Base-by-base conservation (phyloP, 768 basidiomycete genomes). In the Flagelloscypha sp. region DNA sequence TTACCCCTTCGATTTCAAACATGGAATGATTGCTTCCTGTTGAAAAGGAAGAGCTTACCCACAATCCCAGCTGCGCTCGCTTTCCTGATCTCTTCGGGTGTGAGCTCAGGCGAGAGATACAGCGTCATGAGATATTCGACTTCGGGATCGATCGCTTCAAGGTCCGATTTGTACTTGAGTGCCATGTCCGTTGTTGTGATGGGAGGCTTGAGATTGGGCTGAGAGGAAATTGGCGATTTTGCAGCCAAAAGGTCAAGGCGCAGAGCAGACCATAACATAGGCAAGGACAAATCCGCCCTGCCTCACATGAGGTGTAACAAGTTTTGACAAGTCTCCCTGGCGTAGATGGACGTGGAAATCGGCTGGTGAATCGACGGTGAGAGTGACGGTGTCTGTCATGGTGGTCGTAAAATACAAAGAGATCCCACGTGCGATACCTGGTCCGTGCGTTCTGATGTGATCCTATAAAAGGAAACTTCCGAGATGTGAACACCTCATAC, bases 191-290 rank as follows among this genome's bases (percentile, higher is more conserved):
- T 85, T 7, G 70, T 81, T 0, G 80, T 87, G 52, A 95, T 76
- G 3, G 93, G 92, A 16, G 93, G 93, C 40, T 71, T 77, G 23
- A 93, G 72, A 57, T 99, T 99, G 40, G 95, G 95, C 94, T 93
- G 48, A 22, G 41, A 20, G 35, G 20, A 18, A 43, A 46, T 27
- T 31, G 30, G 36, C 36, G 12, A 42, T 34, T 18, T 25, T 25
- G 29, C 6, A 37, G 18, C 27, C 23, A 36, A 33, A 37, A 37
- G 31, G 28, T 20, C 32, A 48, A 36, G n/a, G n/a, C n/a, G n/a
- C n/a, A n/a, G n/a, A n/a, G n/a, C n/a, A n/a, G 51, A 89, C 93
- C 95, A 99, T 99, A 24, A 99, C 89, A 65, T 95, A 99, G 45
- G 85, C 94, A 37, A 94, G 70, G 39, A 70, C 62, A 49, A 98